Percentiles rank a stretch among this genome's conserved stretches.
These are phyloP conservation scores for Calonectria henricotiae DNA, from an alignment of 2,329 filamentous ascomycete species.

Conservation along the genomic window DNA sequence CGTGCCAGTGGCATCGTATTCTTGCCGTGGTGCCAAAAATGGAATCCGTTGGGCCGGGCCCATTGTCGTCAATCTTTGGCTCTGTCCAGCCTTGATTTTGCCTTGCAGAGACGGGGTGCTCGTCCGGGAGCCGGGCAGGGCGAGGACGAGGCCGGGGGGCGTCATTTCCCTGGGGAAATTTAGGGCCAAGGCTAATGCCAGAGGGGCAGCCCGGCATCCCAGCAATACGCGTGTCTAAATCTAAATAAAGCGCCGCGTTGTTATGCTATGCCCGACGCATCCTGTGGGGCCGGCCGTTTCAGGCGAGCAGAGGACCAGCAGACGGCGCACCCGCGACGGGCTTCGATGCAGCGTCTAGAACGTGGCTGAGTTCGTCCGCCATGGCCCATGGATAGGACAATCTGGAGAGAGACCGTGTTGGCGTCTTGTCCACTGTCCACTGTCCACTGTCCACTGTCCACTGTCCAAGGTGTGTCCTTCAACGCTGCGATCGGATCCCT, in stretches of 20 bases:
- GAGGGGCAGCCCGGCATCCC: not conserved
- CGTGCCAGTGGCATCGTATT: too few species aligned
- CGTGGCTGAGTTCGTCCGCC: not conserved
- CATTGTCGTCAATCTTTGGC: too few species aligned
- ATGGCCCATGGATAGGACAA: not conserved
- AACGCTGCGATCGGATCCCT: too few species aligned
- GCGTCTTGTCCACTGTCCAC: too few species aligned
- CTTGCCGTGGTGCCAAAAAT: too few species aligned
- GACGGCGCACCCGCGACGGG: not conserved
- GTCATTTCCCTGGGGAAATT: slow-evolving; percentile 8
- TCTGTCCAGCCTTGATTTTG: not conserved
- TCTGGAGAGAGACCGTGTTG: too few species aligned
- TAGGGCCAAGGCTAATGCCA: slow-evolving; percentile 7
- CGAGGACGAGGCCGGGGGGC: not conserved
- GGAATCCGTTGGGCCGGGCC: too few species aligned
- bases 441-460: too few species aligned
- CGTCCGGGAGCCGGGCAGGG: too few species aligned
- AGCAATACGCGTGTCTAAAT: not conserved
- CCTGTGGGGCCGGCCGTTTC: not conserved
- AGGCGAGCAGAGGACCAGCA: not conserved
- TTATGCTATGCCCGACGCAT: not conserved
- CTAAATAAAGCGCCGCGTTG: not conserved
- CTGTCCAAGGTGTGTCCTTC: too few species aligned
- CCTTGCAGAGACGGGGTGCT: not conserved
- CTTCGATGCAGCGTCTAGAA: not conserved